Conservation (phyloP, 257 asterid genomes). For the Solanum sitiens region DNA sequence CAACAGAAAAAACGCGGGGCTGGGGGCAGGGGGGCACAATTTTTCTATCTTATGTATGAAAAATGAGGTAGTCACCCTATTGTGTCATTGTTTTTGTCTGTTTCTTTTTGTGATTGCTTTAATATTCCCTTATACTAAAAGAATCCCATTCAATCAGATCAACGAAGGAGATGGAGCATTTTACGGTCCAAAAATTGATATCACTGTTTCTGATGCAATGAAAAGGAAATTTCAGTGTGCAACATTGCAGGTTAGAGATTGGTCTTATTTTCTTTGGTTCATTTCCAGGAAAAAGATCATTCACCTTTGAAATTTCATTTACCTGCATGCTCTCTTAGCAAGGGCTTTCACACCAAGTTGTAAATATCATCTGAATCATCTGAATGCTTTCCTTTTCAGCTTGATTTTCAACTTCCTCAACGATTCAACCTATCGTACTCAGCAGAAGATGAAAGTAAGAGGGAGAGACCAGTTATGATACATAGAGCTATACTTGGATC, state of each 20-base stretch:
- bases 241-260: slow-evolving; percentile 71
- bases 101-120: slow-evolving; percentile 1
- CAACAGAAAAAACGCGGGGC: background rate
- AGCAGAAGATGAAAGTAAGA: slow-evolving; percentile 88
- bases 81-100: background rate
- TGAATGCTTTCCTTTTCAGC: slow-evolving; percentile 46
- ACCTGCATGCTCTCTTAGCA: slow-evolving; percentile 14
- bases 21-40: background rate
- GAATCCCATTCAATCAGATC: slow-evolving; percentile 31
- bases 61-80: background rate
- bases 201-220: slow-evolving; percentile 73
- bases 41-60: background rate
- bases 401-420: slow-evolving; percentile 94
- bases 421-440: slow-evolving; percentile 88
- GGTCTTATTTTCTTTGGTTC: background rate
- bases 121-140: slow-evolving; percentile 10
- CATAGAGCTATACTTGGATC: slow-evolving; percentile 94
- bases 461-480: slow-evolving; percentile 96
- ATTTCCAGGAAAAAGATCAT: background rate
- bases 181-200: slow-evolving; percentile 95
- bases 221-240: slow-evolving; percentile 96
- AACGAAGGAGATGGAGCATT: slow-evolving; percentile 98
- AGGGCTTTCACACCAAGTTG: background rate
- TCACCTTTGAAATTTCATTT: background rate
- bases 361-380: background rate